Percentiles rank a stretch among this genome's conserved stretches.
phyloP scores from a whole-genome alignment of 2,329 filamentous ascomycete genomes.

The Cyanodermella asteris region DNA sequence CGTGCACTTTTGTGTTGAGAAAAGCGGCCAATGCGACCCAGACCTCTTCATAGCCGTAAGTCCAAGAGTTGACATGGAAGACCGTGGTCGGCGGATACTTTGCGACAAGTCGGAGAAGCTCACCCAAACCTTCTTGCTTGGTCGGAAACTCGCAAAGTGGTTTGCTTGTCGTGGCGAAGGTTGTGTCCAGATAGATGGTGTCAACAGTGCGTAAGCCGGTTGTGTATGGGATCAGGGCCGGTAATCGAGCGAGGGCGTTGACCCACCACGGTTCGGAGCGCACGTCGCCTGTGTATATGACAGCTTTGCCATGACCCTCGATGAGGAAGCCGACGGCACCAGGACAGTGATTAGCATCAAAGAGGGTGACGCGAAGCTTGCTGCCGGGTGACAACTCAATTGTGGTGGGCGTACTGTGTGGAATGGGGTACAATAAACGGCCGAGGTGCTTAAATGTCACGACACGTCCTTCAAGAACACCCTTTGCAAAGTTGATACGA shows the following conservation, averaged over 20 bases:
- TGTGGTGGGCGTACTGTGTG: constrained; percentile 54
- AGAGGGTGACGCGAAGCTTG: constrained; percentile 56
- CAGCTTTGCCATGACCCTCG: constrained; percentile 46
- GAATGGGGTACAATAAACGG: constrained; percentile 57
- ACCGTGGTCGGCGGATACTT: constrained; percentile 50
- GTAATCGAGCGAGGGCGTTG: constrained; percentile 46
- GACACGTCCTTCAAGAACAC: constrained; percentile 51
- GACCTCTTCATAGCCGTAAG: constrained; percentile 81
- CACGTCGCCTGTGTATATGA: constrained; percentile 78
- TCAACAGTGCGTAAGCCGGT: constrained; percentile 45
- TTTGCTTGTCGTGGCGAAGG: constrained; percentile 36
- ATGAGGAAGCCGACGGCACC: constrained; percentile 87
- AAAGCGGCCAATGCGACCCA: constrained; percentile 61
- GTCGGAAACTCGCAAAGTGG: constrained; percentile 31
- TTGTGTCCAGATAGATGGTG: constrained; percentile 77
- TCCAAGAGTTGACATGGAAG: constrained; percentile 79
- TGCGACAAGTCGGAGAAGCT: constrained; percentile 47
- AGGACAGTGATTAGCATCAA: constrained; percentile 76
- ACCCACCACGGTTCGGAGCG: constrained; percentile 77
- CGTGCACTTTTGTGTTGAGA: constrained; percentile 48
- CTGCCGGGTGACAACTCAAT: constrained; percentile 52
- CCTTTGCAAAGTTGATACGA: constrained; percentile 59
- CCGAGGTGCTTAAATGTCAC: constrained; percentile 58
- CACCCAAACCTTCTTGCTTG: constrained; percentile 53
- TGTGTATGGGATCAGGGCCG: constrained; percentile 53